phyloP scores from a whole-genome alignment of 768 basidiomycete species.

The Tricholoma sp. region DNA sequence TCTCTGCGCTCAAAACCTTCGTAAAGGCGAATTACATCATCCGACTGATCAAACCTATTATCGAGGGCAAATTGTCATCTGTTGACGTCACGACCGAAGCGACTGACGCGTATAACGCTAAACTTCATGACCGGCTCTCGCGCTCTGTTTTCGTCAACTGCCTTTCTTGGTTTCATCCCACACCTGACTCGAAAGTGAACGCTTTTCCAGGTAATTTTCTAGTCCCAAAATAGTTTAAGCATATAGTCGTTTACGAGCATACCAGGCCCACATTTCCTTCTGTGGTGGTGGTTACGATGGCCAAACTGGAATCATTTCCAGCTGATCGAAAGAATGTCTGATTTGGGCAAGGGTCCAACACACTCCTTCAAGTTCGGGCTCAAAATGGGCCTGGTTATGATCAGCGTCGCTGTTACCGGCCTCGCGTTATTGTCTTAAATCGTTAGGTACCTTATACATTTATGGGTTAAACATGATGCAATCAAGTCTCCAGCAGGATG shows the following conservation, averaged over 20 bases:
- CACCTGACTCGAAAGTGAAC: conserved; percentile 29
- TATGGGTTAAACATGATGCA: no score
- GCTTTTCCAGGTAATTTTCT: conserved; percentile 32
- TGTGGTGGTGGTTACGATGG: background rate
- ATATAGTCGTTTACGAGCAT: background rate
- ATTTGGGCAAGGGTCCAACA: no score
- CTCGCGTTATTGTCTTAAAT: no score
- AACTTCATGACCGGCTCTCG: conserved; percentile 15
- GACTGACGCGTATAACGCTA: conserved; percentile 18
- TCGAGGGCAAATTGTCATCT: conserved; percentile 10
- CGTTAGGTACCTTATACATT: no score
- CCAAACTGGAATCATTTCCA: background rate
- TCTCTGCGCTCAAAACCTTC: background rate
- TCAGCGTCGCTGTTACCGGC: no score
- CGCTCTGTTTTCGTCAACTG: conserved; percentile 25
- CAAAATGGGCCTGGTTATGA: no score
- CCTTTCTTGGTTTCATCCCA: conserved; percentile 36
- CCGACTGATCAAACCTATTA: conserved; percentile 18
- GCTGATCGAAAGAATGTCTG: background rate
- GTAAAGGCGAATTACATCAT: conserved; percentile 36
- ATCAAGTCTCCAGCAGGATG: no score
- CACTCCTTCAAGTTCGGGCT: no score
- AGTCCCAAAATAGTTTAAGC: background rate
- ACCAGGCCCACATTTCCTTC: background rate
- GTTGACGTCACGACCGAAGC: conserved; percentile 14